Evolutionary conservation across 2,329 filamentous ascomycete species (phyloP).

Genomic region (Tolypocladium sp.): DNA sequence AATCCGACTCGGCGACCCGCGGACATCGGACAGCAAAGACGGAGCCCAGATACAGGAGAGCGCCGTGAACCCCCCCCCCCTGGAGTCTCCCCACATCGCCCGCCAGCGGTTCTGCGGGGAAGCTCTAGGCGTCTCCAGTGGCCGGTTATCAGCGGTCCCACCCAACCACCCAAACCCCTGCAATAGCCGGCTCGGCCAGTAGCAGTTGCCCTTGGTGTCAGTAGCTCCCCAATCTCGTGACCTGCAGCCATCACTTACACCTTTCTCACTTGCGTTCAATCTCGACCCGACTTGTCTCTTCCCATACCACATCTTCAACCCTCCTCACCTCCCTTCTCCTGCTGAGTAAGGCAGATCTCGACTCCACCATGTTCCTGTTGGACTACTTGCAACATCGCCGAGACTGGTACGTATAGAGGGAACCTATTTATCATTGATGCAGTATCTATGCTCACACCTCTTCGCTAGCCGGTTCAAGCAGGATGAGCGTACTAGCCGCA

Average conservation of each 20-base stretch:
- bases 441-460: neutral
- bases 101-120: neutral
- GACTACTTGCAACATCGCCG: slow-evolving; percentile 61
- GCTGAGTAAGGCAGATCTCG: neutral
- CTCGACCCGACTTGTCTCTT: neutral
- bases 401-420: slow-evolving; percentile 46
- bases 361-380: slow-evolving; percentile 28
- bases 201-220: neutral
- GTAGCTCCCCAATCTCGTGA: slow-evolving; percentile 5
- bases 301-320: neutral
- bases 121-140: neutral
- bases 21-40: neutral
- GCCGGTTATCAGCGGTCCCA: slow-evolving; percentile 6
- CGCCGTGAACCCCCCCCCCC: neutral
- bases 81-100: neutral
- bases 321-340: neutral
- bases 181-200: neutral
- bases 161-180: neutral
- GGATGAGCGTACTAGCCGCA: slow-evolving; percentile 59
- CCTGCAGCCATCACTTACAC: slow-evolving; percentile 2
- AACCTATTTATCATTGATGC: neutral
- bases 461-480: slow-evolving; percentile 66
- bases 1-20: neutral
- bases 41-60: neutral
- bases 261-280: neutral